These are phyloP conservation scores for Allium fistulosum DNA, from an alignment of 106 monocot species.

Conservation along the genomic window DNA sequence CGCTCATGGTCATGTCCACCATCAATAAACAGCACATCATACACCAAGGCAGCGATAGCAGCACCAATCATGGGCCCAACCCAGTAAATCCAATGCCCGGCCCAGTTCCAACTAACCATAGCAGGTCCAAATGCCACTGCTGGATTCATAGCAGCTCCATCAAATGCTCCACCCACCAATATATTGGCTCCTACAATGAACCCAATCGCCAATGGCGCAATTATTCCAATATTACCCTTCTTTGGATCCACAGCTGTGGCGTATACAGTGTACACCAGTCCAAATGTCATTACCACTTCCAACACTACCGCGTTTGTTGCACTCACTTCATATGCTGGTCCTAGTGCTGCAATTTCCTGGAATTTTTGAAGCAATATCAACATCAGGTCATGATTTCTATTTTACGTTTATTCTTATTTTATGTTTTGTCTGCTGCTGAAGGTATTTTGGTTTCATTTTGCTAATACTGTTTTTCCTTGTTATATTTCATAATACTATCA, in stretches of 20 bases:
- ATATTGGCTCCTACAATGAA: conserved; percentile 44
- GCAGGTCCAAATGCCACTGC: conserved; percentile 38
- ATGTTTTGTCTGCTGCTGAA: too few relatives aligned
- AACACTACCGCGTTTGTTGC: conserved; percentile 15
- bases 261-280: conserved; percentile 66
- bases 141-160: conserved; percentile 38
- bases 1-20: conserved; percentile 16
- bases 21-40: conserved; percentile 24
- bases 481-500: too few relatives aligned
- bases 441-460: too few relatives aligned
- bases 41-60: conserved; percentile 26
- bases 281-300: conserved; percentile 42
- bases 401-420: too few relatives aligned
- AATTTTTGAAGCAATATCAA: background rate
- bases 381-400: conserved; percentile 1
- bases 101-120: conserved; percentile 30
- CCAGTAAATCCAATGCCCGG: conserved; percentile 36
- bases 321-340: conserved; percentile 13
- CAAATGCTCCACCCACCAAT: conserved; percentile 27
- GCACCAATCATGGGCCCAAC: conserved; percentile 32
- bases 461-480: too few relatives aligned
- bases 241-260: conserved; percentile 41
- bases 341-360: conserved; percentile 8
- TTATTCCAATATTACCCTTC: conserved; percentile 23
- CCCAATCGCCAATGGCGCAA: conserved; percentile 34